phyloP scores from a whole-genome alignment of 148 eudicot species.

The Vaccinium vitisidaea region DNA sequence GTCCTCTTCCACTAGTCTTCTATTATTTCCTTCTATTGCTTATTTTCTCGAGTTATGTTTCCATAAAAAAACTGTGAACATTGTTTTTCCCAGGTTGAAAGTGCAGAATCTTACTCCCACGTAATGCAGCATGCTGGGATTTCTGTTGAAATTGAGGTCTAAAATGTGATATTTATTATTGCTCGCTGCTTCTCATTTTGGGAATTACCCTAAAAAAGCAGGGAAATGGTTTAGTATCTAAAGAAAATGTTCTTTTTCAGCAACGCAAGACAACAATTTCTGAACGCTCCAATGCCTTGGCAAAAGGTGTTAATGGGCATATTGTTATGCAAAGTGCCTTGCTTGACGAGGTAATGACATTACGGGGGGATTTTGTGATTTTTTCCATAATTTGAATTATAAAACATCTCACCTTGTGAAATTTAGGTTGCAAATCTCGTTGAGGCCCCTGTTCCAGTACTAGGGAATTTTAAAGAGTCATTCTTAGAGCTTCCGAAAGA shows the following conservation, averaged over 20 bases:
- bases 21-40: neutral
- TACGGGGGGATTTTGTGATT: neutral
- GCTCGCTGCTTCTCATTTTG: neutral
- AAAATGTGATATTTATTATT: neutral
- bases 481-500: conserved; percentile 94
- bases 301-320: conserved; percentile 57
- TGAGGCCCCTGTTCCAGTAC: conserved; percentile 90
- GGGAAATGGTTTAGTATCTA: neutral
- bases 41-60: neutral
- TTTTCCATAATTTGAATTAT: neutral
- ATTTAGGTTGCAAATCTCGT: conserved; percentile 87
- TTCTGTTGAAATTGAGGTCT: conserved; percentile 69
- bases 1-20: neutral
- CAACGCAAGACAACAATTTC: conserved; percentile 70
- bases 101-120: conserved; percentile 74
- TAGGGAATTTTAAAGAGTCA: conserved; percentile 79
- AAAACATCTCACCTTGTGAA: conserved; percentile 13
- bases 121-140: conserved; percentile 73
- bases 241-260: conserved; percentile 36
- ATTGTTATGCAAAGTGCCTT: conserved; percentile 59
- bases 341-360: conserved; percentile 76
- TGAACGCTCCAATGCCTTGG: conserved; percentile 63
- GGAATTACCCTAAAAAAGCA: neutral
- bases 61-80: neutral
- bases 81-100: conserved; percentile 51